phyloP scores from a whole-genome alignment of 1,284 basidiomycete genomes.

The Pascua sp. region DNA sequence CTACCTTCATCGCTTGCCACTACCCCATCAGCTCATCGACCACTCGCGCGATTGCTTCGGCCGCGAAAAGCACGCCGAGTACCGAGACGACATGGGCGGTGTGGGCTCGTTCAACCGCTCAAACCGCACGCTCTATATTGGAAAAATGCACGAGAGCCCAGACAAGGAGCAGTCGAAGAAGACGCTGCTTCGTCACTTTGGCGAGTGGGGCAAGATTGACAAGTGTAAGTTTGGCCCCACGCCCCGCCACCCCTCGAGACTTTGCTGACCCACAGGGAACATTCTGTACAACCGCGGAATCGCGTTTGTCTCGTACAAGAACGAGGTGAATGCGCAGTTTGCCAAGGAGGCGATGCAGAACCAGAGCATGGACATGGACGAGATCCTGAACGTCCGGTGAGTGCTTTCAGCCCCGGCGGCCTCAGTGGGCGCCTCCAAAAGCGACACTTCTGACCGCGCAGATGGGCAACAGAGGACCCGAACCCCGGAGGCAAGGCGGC shows the following conservation, averaged over 20 bases:
- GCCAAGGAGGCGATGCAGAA: slow-evolving; percentile 99
- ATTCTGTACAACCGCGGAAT: slow-evolving; percentile 91
- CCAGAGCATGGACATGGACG: slow-evolving; percentile 95
- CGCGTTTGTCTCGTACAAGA: slow-evolving; percentile 92
- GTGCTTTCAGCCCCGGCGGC: slow-evolving; percentile 11
- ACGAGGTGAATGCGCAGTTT: slow-evolving; percentile 85
- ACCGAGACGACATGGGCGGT: slow-evolving; percentile 99
- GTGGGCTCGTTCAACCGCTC: slow-evolving; percentile 91
- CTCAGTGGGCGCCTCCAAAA: neutral
- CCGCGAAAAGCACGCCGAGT: slow-evolving; percentile 93
- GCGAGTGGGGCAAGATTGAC: slow-evolving; percentile 95
- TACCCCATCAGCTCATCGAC: slow-evolving; percentile 71
- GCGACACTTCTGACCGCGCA: slow-evolving; percentile 9
- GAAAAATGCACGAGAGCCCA: slow-evolving; percentile 86
- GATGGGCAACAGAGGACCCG: slow-evolving; percentile 93
- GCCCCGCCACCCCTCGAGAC: neutral
- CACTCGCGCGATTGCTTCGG: slow-evolving; percentile 95
- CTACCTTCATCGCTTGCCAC: slow-evolving; percentile 83
- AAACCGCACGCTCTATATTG: slow-evolving; percentile 93
- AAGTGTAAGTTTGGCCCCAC: slow-evolving; percentile 68
- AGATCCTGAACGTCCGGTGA: slow-evolving; percentile 88
- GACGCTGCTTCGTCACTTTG: slow-evolving; percentile 84
- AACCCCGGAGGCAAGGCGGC: slow-evolving; percentile 81
- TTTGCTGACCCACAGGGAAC: slow-evolving; percentile 58
- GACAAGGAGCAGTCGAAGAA: slow-evolving; percentile 84